Conservation (phyloP, 805 yeast genomes). For the Middelhovenomyces tepae region DNA sequence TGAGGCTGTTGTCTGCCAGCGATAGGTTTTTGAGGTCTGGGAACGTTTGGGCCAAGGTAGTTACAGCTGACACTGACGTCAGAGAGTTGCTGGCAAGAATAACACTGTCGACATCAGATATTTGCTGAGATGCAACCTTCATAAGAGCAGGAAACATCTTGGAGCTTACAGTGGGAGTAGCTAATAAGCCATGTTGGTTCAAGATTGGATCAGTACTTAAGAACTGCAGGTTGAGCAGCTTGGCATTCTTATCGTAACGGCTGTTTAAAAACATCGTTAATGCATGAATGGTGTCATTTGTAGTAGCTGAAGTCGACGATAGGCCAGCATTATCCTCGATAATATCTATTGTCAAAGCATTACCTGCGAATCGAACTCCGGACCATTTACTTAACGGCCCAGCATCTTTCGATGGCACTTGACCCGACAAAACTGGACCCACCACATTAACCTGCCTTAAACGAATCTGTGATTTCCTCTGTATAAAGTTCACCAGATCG, state of each 20-base stretch:
- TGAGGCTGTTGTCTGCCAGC: constrained; percentile 63
- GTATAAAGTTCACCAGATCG: constrained; percentile 60
- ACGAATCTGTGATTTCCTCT: constrained; percentile 53
- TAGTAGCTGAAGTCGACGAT: constrained; percentile 8
- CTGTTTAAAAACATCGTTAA: constrained; percentile 51
- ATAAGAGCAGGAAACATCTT: constrained; percentile 87
- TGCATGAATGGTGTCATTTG: constrained; percentile 46
- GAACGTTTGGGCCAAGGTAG: constrained; percentile 60
- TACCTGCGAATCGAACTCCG: constrained; percentile 80
- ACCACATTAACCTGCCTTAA: constrained; percentile 47
- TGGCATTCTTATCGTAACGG: constrained; percentile 56
- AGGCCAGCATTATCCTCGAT: constrained; percentile 9
- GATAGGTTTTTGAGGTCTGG: constrained; percentile 76
- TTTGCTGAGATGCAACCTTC: constrained; percentile 60
- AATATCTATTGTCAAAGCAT: constrained; percentile 46
- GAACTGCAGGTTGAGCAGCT: constrained; percentile 59
- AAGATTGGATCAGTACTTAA: constrained; percentile 59
- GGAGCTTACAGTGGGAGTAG: constrained; percentile 49
- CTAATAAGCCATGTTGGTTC: constrained; percentile 53
- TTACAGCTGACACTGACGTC: constrained; percentile 48
- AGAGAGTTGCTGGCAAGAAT: constrained; percentile 45
- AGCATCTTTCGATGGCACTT: constrained; percentile 52
- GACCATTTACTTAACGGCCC: constrained; percentile 48
- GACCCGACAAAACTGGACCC: constrained; percentile 51
- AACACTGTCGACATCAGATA: constrained; percentile 51